Base-by-base conservation (phyloP, 2,329 filamentous ascomycete genomes). In the Hysterium pulicare region DNA sequence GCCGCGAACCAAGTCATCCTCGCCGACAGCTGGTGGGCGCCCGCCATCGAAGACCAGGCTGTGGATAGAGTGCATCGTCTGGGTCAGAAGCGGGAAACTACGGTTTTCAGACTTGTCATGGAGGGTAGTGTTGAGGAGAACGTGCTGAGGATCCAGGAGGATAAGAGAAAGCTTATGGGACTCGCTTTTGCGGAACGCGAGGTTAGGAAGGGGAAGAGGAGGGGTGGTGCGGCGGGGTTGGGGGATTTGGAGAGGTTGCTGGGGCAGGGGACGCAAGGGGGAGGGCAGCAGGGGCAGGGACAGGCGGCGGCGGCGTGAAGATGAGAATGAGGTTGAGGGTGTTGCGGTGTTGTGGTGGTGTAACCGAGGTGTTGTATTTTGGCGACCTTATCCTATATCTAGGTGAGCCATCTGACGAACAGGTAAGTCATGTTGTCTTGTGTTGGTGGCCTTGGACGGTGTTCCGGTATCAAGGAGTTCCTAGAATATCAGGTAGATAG, bases 1-100 rank as follows among this genome's bases (percentile, higher is more conserved):
- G 83, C 87, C 0, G 90, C 90, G 0, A 89, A 93, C 55, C 90
- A 90, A 5, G 87, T 94, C 45, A 82, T 95, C 34, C 73, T 95
- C 16, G 80, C 82, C 0, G 90, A 95, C 64, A 86, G 81, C 45
- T 95, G 88, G 90, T 95, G 90, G 66, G 89, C 90, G 1, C 90
- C 90, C 0, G 89, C 89, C 1, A 93, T 95, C 42, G 90, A 95
- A 65, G 89, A 95, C 53, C 90, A 95, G 62, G 90, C 90, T 3
- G 78, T 95, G 2, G 90, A 95, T 60, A 84, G 90, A 4, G 89
- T 95, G 5, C 87, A 95, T 61, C 78, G 90, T 0, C 74, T 95
- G 0, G 90, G 90, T 0, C 90, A 95, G 69, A 90, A 77, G 49
- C 78, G 86, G 28, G 78, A 83, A 47, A 90, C 85, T 0, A 90